These are phyloP conservation scores for Wickerhamiella infanticola DNA, from an alignment of 1,139 yeast genomes.

Conservation along the genomic window DNA sequence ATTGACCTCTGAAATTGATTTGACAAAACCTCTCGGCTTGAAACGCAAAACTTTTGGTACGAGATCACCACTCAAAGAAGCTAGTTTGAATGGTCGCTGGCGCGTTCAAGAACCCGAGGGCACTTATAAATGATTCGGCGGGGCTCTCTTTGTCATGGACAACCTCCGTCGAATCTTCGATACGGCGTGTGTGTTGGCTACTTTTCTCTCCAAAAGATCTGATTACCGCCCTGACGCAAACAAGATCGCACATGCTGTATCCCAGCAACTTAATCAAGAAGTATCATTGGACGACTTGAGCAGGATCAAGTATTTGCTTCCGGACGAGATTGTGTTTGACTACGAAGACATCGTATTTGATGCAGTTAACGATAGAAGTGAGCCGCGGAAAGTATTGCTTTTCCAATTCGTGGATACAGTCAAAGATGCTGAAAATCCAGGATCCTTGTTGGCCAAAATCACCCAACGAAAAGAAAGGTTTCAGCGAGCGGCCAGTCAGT, in stretches of 20 bases:
- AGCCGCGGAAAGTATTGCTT: conserved; percentile 32
- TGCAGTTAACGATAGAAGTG: conserved; percentile 20
- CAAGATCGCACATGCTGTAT: conserved; percentile 33
- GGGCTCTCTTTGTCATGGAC: not conserved
- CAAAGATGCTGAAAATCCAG: not conserved
- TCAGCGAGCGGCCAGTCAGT: conserved; percentile 6
- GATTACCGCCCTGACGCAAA: conserved; percentile 42
- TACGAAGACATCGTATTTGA: conserved; percentile 41
- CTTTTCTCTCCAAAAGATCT: conserved; percentile 13
- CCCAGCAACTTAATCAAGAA: conserved; percentile 22
- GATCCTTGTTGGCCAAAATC: conserved; percentile 1
- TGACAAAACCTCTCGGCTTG: not conserved
- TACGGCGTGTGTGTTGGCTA: not conserved
- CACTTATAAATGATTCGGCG: not conserved
- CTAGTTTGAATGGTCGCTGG: not conserved
- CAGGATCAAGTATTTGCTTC: conserved; percentile 44
- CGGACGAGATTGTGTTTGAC: conserved; percentile 51
- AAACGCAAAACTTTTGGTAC: not conserved
- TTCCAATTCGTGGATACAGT: conserved; percentile 54
- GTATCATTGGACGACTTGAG: conserved; percentile 40
- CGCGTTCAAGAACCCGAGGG: not conserved
- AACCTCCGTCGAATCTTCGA: not conserved
- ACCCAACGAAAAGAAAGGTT: conserved; percentile 9
- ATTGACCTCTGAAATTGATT: not conserved
- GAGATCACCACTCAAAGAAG: not conserved